Evolutionary conservation across 2,329 filamentous ascomycete genomes (phyloP).

Genomic region (Cordyceps farinosa): DNA sequence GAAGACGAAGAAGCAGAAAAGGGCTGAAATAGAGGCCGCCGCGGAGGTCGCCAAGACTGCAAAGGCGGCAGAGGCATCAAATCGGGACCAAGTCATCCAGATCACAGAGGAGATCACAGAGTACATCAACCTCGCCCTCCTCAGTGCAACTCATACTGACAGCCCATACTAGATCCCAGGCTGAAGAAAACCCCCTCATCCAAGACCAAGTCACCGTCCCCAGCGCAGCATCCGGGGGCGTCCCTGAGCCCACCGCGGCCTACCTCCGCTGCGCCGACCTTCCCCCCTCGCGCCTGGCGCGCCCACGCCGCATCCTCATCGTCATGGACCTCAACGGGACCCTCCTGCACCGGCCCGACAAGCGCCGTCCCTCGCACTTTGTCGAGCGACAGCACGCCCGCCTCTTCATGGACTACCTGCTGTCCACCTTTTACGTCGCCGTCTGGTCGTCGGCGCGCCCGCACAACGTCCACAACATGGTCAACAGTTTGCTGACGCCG

Average conservation of each 20-base stretch:
- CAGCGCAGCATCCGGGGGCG: slow-evolving; percentile 47
- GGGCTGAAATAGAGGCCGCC: neutral
- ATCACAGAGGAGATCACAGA: neutral
- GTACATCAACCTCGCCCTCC: neutral
- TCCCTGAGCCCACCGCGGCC: slow-evolving; percentile 55
- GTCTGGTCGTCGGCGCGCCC: slow-evolving; percentile 87
- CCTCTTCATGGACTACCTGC: slow-evolving; percentile 69
- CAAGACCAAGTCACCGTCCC: slow-evolving; percentile 1
- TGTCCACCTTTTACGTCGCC: slow-evolving; percentile 73
- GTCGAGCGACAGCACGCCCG: slow-evolving; percentile 63
- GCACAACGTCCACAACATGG: slow-evolving; percentile 67
- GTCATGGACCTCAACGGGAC: slow-evolving; percentile 94
- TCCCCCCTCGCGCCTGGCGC: slow-evolving; percentile 37
- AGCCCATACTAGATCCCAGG: neutral
- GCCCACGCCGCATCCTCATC: slow-evolving; percentile 66
- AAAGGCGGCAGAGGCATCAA: neutral
- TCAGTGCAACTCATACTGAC: neutral
- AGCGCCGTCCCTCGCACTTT: slow-evolving; percentile 48
- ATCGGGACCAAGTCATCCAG: neutral
- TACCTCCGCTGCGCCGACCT: slow-evolving; percentile 59
- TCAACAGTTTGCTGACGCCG: slow-evolving; percentile 58
- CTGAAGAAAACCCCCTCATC: neutral
- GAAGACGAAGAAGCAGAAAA: neutral
- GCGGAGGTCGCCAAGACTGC: neutral
- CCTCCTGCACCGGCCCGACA: slow-evolving; percentile 66